Percentiles rank a stretch among this genome's conserved stretches.
Evolutionary conservation across 2,329 filamentous ascomycete genomes (phyloP).

Genomic region (Conoideocrella luteorostrata): DNA sequence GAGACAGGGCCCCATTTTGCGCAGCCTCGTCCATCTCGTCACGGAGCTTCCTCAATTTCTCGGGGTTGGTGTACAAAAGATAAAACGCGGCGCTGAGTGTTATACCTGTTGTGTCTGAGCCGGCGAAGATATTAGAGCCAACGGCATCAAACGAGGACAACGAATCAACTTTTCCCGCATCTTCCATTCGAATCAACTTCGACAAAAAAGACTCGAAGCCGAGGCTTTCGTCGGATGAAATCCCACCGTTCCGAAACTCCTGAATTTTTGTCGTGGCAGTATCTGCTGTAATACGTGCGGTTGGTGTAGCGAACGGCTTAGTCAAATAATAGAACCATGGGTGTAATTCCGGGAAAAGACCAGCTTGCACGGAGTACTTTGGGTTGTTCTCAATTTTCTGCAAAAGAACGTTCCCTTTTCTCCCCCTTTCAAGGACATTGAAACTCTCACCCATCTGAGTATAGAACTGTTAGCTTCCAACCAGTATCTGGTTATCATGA

Average conservation of each 20-base stretch:
- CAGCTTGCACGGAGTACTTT: too few relatives aligned
- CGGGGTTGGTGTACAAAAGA: slow-evolving; percentile 37
- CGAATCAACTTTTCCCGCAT: neutral
- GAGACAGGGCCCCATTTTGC: slow-evolving; percentile 16
- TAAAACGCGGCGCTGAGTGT: slow-evolving; percentile 3
- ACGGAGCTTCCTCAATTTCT: slow-evolving; percentile 35
- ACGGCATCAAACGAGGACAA: neutral
- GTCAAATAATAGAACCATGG: too few relatives aligned
- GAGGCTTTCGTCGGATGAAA: too few relatives aligned
- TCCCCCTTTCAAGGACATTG: neutral
- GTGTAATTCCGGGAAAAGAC: too few relatives aligned
- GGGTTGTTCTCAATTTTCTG: too few relatives aligned
- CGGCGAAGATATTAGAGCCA: neutral
- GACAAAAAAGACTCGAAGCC: too few relatives aligned
- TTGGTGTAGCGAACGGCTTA: too few relatives aligned
- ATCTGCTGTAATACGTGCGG: too few relatives aligned
- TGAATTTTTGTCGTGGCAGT: too few relatives aligned
- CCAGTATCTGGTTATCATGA: neutral
- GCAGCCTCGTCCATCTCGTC: slow-evolving; percentile 35
- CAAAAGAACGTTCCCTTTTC: too few relatives aligned
- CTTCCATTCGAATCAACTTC: too few relatives aligned
- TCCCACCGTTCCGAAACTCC: too few relatives aligned
- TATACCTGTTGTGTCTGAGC: slow-evolving; percentile 3
- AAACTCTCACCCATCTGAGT: neutral
- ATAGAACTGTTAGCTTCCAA: neutral